Percentiles rank a stretch among this genome's conserved stretches.
phyloP scores from a whole-genome alignment of 371 early-diverging fungal species.

The Catenaria anguillulae region DNA sequence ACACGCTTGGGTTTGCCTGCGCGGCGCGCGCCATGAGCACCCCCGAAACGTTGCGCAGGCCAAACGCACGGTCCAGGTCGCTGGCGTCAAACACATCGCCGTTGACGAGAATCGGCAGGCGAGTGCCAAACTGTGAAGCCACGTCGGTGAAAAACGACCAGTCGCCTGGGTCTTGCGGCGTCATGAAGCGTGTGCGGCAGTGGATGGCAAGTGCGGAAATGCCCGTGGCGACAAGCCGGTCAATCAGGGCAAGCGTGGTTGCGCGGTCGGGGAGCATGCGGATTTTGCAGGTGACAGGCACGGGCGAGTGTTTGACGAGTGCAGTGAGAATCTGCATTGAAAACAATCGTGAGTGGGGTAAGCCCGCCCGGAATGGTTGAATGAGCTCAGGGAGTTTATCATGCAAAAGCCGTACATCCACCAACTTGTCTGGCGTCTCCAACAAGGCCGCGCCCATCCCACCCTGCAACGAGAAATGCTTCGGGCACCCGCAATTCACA shows the following conservation, averaged over 20 bases:
- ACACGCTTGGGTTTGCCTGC: conserved; percentile 64
- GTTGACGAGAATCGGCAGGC: conserved; percentile 80
- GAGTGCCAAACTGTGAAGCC: conserved; percentile 32
- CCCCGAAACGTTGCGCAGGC: conserved; percentile 35
- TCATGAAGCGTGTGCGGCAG: conserved; percentile 63
- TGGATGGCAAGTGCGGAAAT: conserved; percentile 80
- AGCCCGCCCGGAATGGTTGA: conserved; percentile 17
- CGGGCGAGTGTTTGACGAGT: conserved; percentile 50
- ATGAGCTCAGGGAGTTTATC: conserved; percentile 63
- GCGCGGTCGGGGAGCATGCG: conserved; percentile 53
- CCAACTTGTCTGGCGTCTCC: conserved; percentile 49
- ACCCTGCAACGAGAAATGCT: conserved; percentile 77
- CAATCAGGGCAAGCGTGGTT: conserved; percentile 62
- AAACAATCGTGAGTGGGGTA: conserved; percentile 3
- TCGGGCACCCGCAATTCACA: conserved; percentile 95
- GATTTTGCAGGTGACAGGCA: conserved; percentile 44
- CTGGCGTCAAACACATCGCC: conserved; percentile 62
- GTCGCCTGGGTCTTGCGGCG: conserved; percentile 59
- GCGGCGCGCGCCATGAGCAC: conserved; percentile 87
- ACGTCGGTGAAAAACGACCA: conserved; percentile 71
- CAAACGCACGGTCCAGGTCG: conserved; percentile 43
- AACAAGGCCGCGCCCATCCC: conserved; percentile 93
- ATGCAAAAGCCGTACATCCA: neutral
- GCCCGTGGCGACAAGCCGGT: conserved; percentile 70
- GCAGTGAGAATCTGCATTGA: conserved; percentile 45